These are phyloP conservation scores for Nakazawaea wickerhamii DNA, from an alignment of 805 yeast genomes.

Conservation along the genomic window DNA sequence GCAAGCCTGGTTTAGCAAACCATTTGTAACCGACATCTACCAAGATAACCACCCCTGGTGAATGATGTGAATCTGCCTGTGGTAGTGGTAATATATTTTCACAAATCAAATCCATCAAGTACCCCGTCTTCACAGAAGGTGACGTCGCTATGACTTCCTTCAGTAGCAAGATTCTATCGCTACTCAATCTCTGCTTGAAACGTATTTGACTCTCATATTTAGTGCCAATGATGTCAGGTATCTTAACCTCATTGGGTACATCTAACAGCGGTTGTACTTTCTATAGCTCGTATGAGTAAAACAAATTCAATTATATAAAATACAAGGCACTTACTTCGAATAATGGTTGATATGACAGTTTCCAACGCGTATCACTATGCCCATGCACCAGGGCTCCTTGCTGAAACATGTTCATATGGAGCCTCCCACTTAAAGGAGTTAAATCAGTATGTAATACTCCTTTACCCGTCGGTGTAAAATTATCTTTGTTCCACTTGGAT, in stretches of 20 bases:
- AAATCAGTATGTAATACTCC: too few relatives aligned
- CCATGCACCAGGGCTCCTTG: too few relatives aligned
- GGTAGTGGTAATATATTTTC: background rate
- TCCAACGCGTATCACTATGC: background rate
- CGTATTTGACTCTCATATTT: background rate
- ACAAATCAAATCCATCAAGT: constrained; percentile 7
- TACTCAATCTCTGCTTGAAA: background rate
- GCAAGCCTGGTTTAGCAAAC: background rate
- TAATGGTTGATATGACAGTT: background rate
- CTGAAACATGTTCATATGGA: background rate
- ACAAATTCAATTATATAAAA: background rate
- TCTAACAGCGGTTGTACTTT: background rate
- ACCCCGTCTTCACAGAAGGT: background rate
- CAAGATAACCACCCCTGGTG: constrained; percentile 1
- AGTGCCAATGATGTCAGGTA: background rate
- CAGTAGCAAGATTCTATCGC: background rate
- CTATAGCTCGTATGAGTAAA: background rate
- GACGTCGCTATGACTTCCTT: background rate
- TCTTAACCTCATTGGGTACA: background rate
- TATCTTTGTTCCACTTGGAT: background rate
- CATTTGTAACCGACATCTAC: constrained; percentile 11
- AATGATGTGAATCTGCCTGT: background rate
- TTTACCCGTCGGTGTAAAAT: too few relatives aligned
- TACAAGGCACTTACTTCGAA: background rate
- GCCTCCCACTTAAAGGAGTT: too few relatives aligned